Evolutionary conservation across 176 grass and related monocot genomes (phyloP), one percentile per base, ranked within the genome.

Genomic region (Pharus latifolius): DNA sequence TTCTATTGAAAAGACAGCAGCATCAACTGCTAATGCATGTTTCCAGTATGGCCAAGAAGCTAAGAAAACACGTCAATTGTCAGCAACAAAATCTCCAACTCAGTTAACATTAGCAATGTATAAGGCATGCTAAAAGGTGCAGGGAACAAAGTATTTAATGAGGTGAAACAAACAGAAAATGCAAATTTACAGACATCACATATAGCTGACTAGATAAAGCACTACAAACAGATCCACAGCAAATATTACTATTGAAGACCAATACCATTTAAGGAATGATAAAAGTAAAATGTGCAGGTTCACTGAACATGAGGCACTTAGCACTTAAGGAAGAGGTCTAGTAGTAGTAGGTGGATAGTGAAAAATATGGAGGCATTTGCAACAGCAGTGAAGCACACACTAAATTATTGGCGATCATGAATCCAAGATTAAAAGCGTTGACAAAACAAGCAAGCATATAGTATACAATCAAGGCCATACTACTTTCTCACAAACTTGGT

Each of bases 1-100:
- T 46, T 34, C 8, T 38, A 54, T 40, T 52, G 43, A 25, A 33
- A 12, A 38, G 35, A 12, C 15, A 73, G 45, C 11, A 25, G 43
- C 16, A 16, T 26, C 51, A 49, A n/a, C 45, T 67, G 20, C 42
- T 47, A 28, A 73, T 52, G 19, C 19, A 47, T 56, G 75, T n/a
- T 31, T 38, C 35, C 8, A 38, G n/a, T n/a, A n/a, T n/a, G n/a
- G n/a, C 12, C 13, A 26, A 44, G 32, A 34, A 76, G 12, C 60
- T 65, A 56, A 65, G 40, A 30, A 28, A 43, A 18, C 11, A 8
- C 27, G 30, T 15, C 10, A 42, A 58, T 45, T 46, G 19, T 6
- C 42, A 68, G 29, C n/a, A 80, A 71, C 26, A 53, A 45, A 55
- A 72, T 56, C 49, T 15, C 55, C 44, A 25, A 78, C 48, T 44